Evolutionary conservation across 768 basidiomycete species (phyloP).

Genomic region (Collybiopsis luxurians): DNA sequence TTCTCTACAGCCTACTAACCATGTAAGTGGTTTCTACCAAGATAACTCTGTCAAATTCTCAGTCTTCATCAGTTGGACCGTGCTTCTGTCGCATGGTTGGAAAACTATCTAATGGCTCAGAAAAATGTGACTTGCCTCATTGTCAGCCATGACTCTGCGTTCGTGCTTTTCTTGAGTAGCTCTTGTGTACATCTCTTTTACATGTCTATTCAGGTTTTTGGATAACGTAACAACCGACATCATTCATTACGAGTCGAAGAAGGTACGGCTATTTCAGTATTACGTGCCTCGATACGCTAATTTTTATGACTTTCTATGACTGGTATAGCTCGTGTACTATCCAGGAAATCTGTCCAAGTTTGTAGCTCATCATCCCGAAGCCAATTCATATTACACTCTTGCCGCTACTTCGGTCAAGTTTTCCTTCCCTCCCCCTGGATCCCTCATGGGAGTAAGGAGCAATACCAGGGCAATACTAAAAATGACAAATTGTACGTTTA

Average conservation of each 20-base stretch:
- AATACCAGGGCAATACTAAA: constrained; percentile 96
- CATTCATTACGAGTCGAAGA: constrained; percentile 95
- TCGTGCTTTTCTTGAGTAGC: constrained; percentile 22
- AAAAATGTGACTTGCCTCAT: constrained; percentile 88
- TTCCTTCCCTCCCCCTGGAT: constrained; percentile 93
- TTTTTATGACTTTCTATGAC: constrained; percentile 8
- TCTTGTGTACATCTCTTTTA: constrained; percentile 4
- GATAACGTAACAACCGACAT: constrained; percentile 96
- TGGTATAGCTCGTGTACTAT: constrained; percentile 81
- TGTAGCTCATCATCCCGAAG: constrained; percentile 87
- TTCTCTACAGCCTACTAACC: constrained; percentile 75
- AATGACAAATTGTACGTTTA: constrained; percentile 87
- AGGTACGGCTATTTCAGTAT: constrained; percentile 40
- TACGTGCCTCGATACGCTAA: constrained; percentile 6
- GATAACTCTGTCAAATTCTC: constrained; percentile 14
- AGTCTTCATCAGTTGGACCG: constrained; percentile 59
- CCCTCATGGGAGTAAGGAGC: constrained; percentile 95
- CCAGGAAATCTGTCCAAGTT: constrained; percentile 89
- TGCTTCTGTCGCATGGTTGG: constrained; percentile 87
- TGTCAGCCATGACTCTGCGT: constrained; percentile 96
- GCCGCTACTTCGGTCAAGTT: constrained; percentile 93
- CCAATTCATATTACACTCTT: constrained; percentile 95
- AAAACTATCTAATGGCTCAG: constrained; percentile 80
- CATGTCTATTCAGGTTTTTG: constrained; percentile 60
- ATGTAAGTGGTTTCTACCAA: constrained; percentile 48